Percentiles rank a stretch among this genome's conserved stretches.
Evolutionary conservation across 345 rosid species (phyloP).

Genomic region (Eucalyptus sp.): DNA sequence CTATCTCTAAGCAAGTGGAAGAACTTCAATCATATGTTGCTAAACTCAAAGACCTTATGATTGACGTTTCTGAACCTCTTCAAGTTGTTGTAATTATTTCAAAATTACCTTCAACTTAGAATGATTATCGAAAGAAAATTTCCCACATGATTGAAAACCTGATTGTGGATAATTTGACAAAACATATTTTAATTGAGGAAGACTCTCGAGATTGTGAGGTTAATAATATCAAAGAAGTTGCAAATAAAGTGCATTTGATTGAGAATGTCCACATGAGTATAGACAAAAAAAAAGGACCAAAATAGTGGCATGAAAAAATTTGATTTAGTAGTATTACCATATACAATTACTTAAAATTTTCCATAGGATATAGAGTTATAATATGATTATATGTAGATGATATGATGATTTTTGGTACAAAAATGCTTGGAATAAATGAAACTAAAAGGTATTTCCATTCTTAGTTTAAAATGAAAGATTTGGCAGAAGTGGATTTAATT

Average conservation of each 20-base stretch:
- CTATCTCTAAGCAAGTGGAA: background rate
- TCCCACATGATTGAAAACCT: background rate
- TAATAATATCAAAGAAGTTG: no score
- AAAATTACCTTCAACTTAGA: background rate
- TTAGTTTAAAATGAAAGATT: background rate
- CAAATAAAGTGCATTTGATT: background rate
- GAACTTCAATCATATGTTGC: background rate
- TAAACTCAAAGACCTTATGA: background rate
- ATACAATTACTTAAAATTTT: no score
- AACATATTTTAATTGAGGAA: background rate
- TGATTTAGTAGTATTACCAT: background rate
- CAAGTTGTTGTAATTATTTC: background rate
- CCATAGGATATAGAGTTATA: background rate
- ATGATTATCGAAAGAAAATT: background rate
- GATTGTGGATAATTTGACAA: background rate
- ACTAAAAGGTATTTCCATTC: background rate
- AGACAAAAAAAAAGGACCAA: background rate
- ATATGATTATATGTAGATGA: background rate
- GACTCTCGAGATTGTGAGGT: background rate
- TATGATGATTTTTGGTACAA: background rate
- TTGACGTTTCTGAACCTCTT: background rate
- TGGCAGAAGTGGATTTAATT: background rate
- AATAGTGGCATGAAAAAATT: background rate
- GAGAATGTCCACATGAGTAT: no score
- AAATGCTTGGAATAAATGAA: background rate